Evolutionary conservation across 257 asterid species (phyloP).

Genomic region (Lithospermum erythrorhizon): DNA sequence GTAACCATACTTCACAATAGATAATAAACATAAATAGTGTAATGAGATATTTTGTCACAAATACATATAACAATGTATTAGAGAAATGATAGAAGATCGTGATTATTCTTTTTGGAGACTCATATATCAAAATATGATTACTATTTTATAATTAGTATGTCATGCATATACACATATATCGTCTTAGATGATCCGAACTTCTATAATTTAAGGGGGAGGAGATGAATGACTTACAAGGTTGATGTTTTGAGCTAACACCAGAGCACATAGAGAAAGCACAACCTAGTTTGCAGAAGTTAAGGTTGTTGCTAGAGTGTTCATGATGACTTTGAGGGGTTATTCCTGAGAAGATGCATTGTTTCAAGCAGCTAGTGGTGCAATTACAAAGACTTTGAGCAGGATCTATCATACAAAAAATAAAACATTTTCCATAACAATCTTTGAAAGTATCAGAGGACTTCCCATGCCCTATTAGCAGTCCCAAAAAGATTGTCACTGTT

Average conservation of each 20-base stretch:
- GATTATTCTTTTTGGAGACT: no score
- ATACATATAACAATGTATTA: no score
- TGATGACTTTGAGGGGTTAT: slow-evolving; percentile 12
- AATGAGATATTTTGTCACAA: no score
- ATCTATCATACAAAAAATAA: slow-evolving; percentile 71
- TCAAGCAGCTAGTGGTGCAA: slow-evolving; percentile 81
- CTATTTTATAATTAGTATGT: no score
- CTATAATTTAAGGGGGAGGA: not conserved
- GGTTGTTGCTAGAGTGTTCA: slow-evolving; percentile 29
- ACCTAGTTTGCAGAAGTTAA: slow-evolving; percentile 75
- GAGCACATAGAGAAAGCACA: slow-evolving; percentile 84
- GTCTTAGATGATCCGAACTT: no score
- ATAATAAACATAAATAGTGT: no score
- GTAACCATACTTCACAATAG: no score
- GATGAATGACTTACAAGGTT: slow-evolving; percentile 42
- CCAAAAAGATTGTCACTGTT: slow-evolving; percentile 28
- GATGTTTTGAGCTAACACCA: slow-evolving; percentile 39
- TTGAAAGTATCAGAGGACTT: slow-evolving; percentile 42
- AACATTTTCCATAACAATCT: slow-evolving; percentile 88
- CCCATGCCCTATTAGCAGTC: slow-evolving; percentile 30
- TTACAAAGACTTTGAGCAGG: slow-evolving; percentile 74
- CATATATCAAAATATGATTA: no score
- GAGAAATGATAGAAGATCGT: no score
- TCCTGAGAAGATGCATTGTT: slow-evolving; percentile 65
- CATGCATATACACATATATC: no score